Conservation (phyloP, 78 protist genomes). For the Abeoforma whisleri region DNA sequence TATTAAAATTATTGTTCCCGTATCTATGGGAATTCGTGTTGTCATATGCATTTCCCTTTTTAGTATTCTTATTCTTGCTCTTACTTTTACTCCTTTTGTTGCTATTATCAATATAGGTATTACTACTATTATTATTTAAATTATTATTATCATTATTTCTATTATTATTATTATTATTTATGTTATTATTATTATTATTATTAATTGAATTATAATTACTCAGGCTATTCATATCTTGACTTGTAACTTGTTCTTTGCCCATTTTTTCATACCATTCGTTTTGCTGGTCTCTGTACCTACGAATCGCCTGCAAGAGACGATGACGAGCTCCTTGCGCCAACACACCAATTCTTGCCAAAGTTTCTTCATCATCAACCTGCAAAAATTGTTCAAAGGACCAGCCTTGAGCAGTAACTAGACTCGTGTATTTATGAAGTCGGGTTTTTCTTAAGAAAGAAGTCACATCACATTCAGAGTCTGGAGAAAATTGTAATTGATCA, state of each 20-base stretch:
- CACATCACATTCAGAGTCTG: not conserved
- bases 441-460: conserved; percentile 12
- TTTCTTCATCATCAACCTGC: not conserved
- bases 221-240: not conserved
- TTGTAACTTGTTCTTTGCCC: not conserved
- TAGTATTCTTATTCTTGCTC: not conserved
- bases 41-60: no score
- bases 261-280: not conserved
- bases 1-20: no score
- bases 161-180: no score
- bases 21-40: no score
- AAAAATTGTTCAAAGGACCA: not conserved
- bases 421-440: conserved; percentile 41
- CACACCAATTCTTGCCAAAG: not conserved
- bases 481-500: conserved; percentile 14
- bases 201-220: not conserved
- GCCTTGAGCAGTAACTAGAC: not conserved
- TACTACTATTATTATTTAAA: no score
- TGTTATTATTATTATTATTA: no score
- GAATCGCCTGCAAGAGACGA: conserved; percentile 35
- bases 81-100: not conserved
- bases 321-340: conserved; percentile 35
- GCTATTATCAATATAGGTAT: not conserved
- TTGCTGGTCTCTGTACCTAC: not conserved
- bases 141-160: not conserved